phyloP scores from a whole-genome alignment of 495 filamentous ascomycete genomes.

The Choiromyces venosus region DNA sequence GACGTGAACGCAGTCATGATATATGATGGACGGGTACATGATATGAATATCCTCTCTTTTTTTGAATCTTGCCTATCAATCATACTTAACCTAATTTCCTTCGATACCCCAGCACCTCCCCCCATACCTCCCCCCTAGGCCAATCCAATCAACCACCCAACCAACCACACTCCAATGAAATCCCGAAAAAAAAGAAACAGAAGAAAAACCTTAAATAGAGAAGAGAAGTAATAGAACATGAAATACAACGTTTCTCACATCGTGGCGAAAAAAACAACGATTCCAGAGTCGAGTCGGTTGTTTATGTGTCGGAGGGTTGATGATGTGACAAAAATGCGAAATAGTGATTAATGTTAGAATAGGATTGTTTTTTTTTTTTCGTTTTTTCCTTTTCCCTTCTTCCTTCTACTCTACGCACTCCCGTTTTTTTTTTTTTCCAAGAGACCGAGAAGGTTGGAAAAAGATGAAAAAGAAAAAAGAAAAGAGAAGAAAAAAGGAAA shows the following conservation, averaged over 20 bases:
- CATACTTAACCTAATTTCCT: no score
- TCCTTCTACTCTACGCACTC: background rate
- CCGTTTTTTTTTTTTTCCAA: background rate
- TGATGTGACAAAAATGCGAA: background rate
- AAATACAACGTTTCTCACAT: background rate
- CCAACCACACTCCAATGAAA: background rate
- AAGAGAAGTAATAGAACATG: background rate
- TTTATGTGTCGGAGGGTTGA: background rate
- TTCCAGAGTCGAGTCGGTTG: background rate
- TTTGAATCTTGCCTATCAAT: no score
- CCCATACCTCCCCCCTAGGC: background rate
- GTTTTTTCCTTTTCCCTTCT: background rate
- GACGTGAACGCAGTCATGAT: background rate
- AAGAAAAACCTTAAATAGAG: background rate
- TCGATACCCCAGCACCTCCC: no score
- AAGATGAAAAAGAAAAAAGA: background rate
- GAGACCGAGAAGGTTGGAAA: background rate
- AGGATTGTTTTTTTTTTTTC: background rate
- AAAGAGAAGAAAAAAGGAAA: background rate
- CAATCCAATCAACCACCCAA: background rate
- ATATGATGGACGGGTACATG: background rate
- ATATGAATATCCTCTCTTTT: background rate
- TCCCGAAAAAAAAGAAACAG: background rate
- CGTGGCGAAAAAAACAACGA: background rate
- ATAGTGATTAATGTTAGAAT: background rate